Evolutionary conservation across 257 asterid species (phyloP), one percentile per base, ranked within the genome.

Genomic region (Mentha longifolia): DNA sequence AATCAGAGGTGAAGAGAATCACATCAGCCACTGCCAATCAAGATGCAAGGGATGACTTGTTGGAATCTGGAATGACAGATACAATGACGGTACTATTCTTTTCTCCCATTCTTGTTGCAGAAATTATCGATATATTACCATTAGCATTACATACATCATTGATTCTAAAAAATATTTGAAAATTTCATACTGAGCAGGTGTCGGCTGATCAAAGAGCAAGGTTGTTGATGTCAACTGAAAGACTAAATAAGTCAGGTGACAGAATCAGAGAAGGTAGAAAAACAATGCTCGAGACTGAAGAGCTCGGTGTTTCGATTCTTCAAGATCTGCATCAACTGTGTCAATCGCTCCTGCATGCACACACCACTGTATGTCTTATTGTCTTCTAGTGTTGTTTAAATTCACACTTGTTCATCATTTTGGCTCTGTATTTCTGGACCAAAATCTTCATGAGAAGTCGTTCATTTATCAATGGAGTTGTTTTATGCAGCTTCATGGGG

Each of bases 11-110:
- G 64, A 92, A 92, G 85, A 89, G 92, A 85, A 82, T 89, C 81
- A 75, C 87, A 59, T 76, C 87, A 41, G 70, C 81, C 52, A 81
- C 77, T 78, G 77, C 79, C 76, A 89, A 83, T 74, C 90, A 80
- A 73, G 79, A 89, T 35, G 88, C 88, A 22, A 76, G 93, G 66
- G 92, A 89, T 61, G 89, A 85, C 12, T 79, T 91, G 79, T 62
- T 92, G 82, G 93, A 89, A 73, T 86, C 94, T 0, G 97, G 95
- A 77, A 82, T 81, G 89, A 80, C 87, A 9, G 92, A 87, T 81
- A 74, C 87, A 33, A 49, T 68, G 77, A 78, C 67, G 91, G 97
- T 91, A 85, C 65, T 49, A 66, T 3, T 9, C 46, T 71, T 49
- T 3, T 57, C 33, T 57, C 42, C 20, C 61, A 10, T 72, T 41